Conservation (phyloP, 2,329 filamentous ascomycete genomes). For the Periglandula ipomoeae region DNA sequence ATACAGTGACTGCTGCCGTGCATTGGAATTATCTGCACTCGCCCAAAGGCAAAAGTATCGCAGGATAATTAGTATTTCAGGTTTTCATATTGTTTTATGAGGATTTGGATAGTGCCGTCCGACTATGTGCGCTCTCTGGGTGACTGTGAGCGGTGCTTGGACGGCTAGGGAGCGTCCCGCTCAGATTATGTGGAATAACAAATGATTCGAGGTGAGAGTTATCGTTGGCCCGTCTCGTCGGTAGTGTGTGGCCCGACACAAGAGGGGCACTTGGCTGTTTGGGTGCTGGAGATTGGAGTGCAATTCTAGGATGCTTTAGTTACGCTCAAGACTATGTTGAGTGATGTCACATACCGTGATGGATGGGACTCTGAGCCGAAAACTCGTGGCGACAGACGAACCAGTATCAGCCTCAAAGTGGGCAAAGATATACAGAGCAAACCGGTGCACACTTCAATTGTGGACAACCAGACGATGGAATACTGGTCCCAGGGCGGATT, state of each 20-base stretch:
- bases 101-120: too few relatives aligned
- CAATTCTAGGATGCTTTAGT: neutral
- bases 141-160: too few relatives aligned
- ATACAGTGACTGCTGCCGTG: too few relatives aligned
- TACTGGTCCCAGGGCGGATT: slow-evolving; percentile 22
- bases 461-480: slow-evolving; percentile 20
- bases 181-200: too few relatives aligned
- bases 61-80: too few relatives aligned
- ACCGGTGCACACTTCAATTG: slow-evolving; percentile 23
- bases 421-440: slow-evolving; percentile 26
- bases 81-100: too few relatives aligned
- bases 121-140: too few relatives aligned
- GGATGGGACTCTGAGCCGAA: neutral
- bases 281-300: neutral
- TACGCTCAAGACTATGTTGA: neutral
- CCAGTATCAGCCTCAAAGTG: slow-evolving; percentile 18
- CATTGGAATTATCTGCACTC: too few relatives aligned
- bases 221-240: neutral
- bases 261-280: neutral
- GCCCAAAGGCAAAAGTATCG: too few relatives aligned
- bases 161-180: too few relatives aligned
- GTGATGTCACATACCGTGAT: neutral
- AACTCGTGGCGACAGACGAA: neutral
- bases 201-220: too few relatives aligned
- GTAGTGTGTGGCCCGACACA: neutral